A percentile compares a stretch with the other conserved stretches of the same genome.
These are phyloP conservation scores for Acidiella bohemica DNA, from an alignment of 495 filamentous ascomycete species.

Conservation along the genomic window DNA sequence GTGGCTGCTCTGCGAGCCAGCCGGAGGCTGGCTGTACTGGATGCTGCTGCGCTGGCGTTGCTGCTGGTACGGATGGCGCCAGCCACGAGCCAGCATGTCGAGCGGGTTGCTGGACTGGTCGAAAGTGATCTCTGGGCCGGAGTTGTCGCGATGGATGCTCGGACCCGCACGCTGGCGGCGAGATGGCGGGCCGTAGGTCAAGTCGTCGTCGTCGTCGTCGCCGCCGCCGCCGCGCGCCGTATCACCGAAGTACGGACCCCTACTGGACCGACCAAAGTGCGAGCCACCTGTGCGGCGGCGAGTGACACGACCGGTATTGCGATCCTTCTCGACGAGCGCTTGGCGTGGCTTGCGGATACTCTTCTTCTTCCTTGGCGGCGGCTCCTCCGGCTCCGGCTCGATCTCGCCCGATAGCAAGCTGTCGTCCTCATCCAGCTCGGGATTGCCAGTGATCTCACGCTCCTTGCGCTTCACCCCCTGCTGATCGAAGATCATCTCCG, in stretches of 20 bases:
- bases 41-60: background rate
- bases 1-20: conserved; percentile 23
- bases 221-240: too few relatives aligned
- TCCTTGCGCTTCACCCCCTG: conserved; percentile 42
- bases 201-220: conserved; percentile 12
- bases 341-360: conserved; percentile 1
- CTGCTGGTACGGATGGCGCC: conserved; percentile 14
- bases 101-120: conserved; percentile 21
- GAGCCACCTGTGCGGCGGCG: conserved; percentile 5
- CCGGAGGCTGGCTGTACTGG: background rate
- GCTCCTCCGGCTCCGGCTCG: conserved; percentile 6
- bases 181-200: conserved; percentile 6
- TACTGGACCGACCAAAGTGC: background rate
- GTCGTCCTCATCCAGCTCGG: conserved; percentile 12
- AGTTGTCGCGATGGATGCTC: conserved; percentile 18
- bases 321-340: conserved; percentile 10
- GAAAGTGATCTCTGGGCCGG: conserved; percentile 23
- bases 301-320: conserved; percentile 9
- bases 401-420: conserved; percentile 10
- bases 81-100: conserved; percentile 20
- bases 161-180: conserved; percentile 8
- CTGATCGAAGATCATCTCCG: conserved; percentile 52
- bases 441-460: conserved; percentile 34
- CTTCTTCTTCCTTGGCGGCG: conserved; percentile 10
- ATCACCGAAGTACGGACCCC: conserved; percentile 11